Evolutionary conservation across 768 basidiomycete genomes (phyloP).

Genomic region (Rickenella mellea): DNA sequence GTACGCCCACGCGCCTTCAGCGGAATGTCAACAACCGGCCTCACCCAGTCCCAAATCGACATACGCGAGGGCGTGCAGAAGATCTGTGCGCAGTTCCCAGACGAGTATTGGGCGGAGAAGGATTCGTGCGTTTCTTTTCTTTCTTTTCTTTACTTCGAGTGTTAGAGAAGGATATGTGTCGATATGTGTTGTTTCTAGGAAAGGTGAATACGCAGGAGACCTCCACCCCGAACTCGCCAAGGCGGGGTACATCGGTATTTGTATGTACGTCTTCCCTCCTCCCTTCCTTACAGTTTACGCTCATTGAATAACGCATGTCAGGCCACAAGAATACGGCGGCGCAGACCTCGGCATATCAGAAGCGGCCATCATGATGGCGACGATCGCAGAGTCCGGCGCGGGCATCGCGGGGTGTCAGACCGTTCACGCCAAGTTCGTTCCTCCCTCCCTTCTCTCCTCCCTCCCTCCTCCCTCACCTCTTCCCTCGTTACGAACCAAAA

Average conservation of each 20-base stretch:
- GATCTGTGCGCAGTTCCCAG: conserved; percentile 8
- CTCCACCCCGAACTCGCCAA: conserved; percentile 7
- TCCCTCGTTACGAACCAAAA: background rate
- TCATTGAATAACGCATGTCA: conserved; percentile 1
- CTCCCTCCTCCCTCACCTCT: too few species aligned
- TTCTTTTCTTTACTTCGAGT: background rate
- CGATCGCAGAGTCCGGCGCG: conserved; percentile 9
- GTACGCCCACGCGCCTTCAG: background rate
- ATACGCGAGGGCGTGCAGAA: conserved; percentile 1
- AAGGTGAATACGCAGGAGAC: conserved; percentile 6
- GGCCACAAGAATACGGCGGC: conserved; percentile 8
- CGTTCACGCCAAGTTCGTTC: conserved; percentile 8
- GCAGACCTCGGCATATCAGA: conserved; percentile 9
- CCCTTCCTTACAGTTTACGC: background rate
- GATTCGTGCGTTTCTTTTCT: conserved; percentile 3
- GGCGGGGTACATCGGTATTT: conserved; percentile 8
- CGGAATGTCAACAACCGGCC: background rate
- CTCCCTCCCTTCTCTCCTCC: too few species aligned
- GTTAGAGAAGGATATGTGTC: too few species aligned
- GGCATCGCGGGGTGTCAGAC: conserved; percentile 10
- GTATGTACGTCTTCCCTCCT: background rate
- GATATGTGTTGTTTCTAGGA: conserved; percentile 2
- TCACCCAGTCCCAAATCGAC: background rate
- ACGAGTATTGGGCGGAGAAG: conserved; percentile 11
- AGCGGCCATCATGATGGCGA: conserved; percentile 10